Base-by-base conservation (phyloP, 1,284 basidiomycete species). In the Gastroboletus turbinatus region DNA sequence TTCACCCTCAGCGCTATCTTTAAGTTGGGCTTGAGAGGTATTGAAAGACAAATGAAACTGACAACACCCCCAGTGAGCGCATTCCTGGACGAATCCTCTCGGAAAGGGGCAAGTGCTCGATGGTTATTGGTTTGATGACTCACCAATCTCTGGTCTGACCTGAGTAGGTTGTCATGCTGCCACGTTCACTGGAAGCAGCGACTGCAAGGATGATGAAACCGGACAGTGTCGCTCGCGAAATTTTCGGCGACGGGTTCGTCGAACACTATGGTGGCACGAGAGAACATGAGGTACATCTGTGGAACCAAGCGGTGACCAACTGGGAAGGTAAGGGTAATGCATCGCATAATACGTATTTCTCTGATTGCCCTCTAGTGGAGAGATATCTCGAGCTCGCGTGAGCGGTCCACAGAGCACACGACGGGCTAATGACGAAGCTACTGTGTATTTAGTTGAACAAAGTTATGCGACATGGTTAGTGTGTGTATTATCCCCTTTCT, bases 241-340 rank as follows among this genome's bases (percentile, higher is more conserved):
- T 94, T 42, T 85, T 98, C 55, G 95, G 95, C 0, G 79, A 95
- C 66, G 87, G 85, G 36, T 94, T 97, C 66, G 92, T 98, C 3
- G 92, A 98, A 33, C 96, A 98, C 68, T 96, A 84, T 68, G 94
- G 90, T 5, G 95, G 93, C 2, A 98, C 96, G 11, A 83, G 96
- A 63, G 81, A 92, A 70, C 92, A 96, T 69, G 94, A 97, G 73
- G 84, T 96, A 45, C 84, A 82, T 55, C 65, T 92, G 47, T 94
- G 91, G 87, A 92, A 93, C 65, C 82, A 87, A 65, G 92, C 94
- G 5, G 93, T 97, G 29, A 97, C 95, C 4, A 89, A 84, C 70
- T 97, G 94, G 94, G 94, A 97, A 83, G 84, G 94, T 93, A 66
- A 68, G 83, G 65, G 19, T 32, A 29, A 55, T 36, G 29, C 23